Evolutionary conservation across 1,284 basidiomycete genomes (phyloP), one percentile per base, ranked within the genome.

Genomic region (Rhodotorula sp.): DNA sequence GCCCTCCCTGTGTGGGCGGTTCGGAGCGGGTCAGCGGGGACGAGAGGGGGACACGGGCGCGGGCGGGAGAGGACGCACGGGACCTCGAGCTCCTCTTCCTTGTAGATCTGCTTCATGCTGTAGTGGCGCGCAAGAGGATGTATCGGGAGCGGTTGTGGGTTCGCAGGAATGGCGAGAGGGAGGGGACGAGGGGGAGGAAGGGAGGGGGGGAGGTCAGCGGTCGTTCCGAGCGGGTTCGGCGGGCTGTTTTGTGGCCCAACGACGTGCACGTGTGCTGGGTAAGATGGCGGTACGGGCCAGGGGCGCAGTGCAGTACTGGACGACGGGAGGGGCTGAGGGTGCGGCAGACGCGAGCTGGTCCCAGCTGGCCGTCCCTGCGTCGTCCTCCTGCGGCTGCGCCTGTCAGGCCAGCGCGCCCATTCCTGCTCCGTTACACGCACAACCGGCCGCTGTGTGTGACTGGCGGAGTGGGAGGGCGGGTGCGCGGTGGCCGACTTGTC

Each of bases 1-100:
- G 79, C 87, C 89, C 81, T 90, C 88, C 72, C 72, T 74, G 55
- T 22, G 5, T 7, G 21, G 7, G 9, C 17, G 34, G n/a, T 8
- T 34, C 4, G 46, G 21, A 27, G 53, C 41, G 37, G 39, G 37
- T 60, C 25, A 55, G 46, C 54, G 3, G 2, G 0, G 0, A 1
- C 29, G 55, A 10, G 29, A 9, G 15, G n/a, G 36, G 29, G 32
- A n/a, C 6, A 3, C 7, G 41, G 22, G 27, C 7, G n/a, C n/a
- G 44, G 29, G 22, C 32, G 37, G 36, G 5, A 7, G 15, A 22
- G 32, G 36, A 72, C 72, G 41, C 29, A 74, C 72, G 95, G 95
- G 80, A 97, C 88, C 75, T 87, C 86, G 84, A 97, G 89, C 84
- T 93, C 91, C 90, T 98, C 95, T 78, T 90, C 93, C 85, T 92